A percentile compares a stretch with the other conserved stretches of the same genome.
These are phyloP conservation scores for Saccharomycopsis crataegensis DNA, from an alignment of 1,139 yeast genomes.

Conservation along the genomic window DNA sequence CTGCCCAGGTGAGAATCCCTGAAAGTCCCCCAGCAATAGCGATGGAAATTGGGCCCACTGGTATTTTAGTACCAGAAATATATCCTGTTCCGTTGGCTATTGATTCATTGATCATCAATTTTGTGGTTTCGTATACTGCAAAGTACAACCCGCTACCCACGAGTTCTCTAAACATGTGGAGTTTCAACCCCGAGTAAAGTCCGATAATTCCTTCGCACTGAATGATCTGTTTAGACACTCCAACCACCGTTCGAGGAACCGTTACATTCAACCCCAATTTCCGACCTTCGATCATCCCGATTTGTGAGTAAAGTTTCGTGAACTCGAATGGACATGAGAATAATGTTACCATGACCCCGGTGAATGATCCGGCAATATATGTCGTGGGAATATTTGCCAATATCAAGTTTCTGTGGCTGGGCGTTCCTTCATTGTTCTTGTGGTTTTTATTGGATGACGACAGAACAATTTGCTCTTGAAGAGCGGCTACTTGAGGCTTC, in stretches of 20 bases:
- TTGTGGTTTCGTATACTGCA: slow-evolving; percentile 66
- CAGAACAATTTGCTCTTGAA: neutral
- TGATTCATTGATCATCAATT: slow-evolving; percentile 29
- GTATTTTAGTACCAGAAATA: slow-evolving; percentile 26
- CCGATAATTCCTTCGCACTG: slow-evolving; percentile 54
- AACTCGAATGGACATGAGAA: slow-evolving; percentile 85
- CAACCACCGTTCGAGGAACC: slow-evolving; percentile 25
- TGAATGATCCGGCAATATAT: slow-evolving; percentile 53
- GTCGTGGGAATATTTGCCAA: slow-evolving; percentile 58
- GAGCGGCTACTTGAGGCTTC: slow-evolving; percentile 36
- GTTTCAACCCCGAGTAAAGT: slow-evolving; percentile 64
- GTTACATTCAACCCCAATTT: neutral
- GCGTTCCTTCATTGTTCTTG: neutral
- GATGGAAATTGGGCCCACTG: slow-evolving; percentile 33
- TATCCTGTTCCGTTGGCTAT: slow-evolving; percentile 23
- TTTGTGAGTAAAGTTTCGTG: slow-evolving; percentile 75
- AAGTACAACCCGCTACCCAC: slow-evolving; percentile 69
- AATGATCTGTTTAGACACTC: slow-evolving; percentile 45
- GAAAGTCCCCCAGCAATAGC: slow-evolving; percentile 74
- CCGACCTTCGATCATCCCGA: slow-evolving; percentile 33
- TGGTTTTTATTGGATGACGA: neutral
- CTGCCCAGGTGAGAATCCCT: slow-evolving; percentile 66
- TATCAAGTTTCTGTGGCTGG: slow-evolving; percentile 25
- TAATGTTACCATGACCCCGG: slow-evolving; percentile 59
- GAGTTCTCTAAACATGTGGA: slow-evolving; percentile 61